Percentiles rank a stretch among this genome's conserved stretches.
Conservation (phyloP, 495 filamentous ascomycete genomes). For the Parathielavia appendiculata region DNA sequence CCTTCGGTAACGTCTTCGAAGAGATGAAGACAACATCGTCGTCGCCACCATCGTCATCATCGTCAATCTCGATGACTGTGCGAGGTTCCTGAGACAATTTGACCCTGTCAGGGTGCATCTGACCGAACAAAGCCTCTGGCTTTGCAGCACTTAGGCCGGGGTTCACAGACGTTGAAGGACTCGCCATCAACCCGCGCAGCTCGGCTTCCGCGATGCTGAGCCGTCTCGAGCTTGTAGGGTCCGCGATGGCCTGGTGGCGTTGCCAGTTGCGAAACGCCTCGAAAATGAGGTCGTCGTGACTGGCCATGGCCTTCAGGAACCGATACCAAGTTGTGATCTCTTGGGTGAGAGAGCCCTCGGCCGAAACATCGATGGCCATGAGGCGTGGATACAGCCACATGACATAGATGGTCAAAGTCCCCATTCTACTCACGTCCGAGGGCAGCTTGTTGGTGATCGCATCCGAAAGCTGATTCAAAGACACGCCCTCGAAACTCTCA, state of each 20-base stretch:
- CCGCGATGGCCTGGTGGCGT: constrained; percentile 9
- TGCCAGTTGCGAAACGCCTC: constrained; percentile 31
- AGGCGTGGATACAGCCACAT: constrained; percentile 36
- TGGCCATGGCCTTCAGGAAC: constrained; percentile 9
- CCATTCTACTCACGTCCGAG: constrained; percentile 1
- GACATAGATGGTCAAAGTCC: constrained; percentile 24
- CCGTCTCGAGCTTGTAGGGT: constrained; percentile 23
- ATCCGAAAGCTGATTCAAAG: constrained; percentile 21
- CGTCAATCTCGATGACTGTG: not conserved
- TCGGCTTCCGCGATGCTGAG: constrained; percentile 28
- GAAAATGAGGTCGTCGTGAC: constrained; percentile 16
- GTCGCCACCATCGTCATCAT: not conserved
- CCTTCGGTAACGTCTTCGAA: not conserved
- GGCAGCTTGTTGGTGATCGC: constrained; percentile 16
- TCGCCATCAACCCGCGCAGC: constrained; percentile 11
- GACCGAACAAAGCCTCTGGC: constrained; percentile 1
- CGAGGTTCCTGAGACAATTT: constrained; percentile 3
- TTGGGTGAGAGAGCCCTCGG: constrained; percentile 12
- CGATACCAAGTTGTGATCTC: constrained; percentile 19
- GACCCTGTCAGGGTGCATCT: constrained; percentile 24
- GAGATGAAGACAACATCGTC: constrained; percentile 1
- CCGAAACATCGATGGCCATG: constrained; percentile 23
- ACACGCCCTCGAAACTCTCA: constrained; percentile 14
- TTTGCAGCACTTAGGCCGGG: too few species aligned
- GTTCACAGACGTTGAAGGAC: not conserved